Evolutionary conservation across 2,329 filamentous ascomycete species (phyloP), one percentile per base, ranked within the genome.

Genomic region (Penicillium sclerotigenum): DNA sequence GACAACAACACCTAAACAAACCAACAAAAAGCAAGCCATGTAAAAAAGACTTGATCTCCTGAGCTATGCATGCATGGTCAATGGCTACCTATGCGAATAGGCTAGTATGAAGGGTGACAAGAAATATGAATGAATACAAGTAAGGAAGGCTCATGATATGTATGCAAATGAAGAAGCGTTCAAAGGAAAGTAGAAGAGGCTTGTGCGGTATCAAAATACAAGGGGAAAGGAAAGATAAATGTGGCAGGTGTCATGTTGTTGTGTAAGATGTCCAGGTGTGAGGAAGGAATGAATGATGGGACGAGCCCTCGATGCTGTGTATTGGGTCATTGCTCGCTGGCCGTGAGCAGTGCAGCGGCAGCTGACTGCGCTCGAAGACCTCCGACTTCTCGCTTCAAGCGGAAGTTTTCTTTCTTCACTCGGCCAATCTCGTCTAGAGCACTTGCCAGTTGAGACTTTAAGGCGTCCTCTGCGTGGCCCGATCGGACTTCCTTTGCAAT

Each of bases 321-420:
- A 29, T 29, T 33, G 26, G 24, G 54, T 62, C 28, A 59, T 53
- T 66, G 66, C 33, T 71, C 68, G 41, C 68, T 72, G 41, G 65
- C 68, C 57, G 61, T 70, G 53, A 70, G 55, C 47, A 69, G 61
- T 34, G 65, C 68, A 46, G 65, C 67, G 16, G 68, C 72, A 47
- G 73, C 68, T 58, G 75, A 73, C 47, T 77, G 75, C 46, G 84
- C 79, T 66, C 83, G 79, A 65, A 89, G 75, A 49, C 89, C 90
- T 33, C 88, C 83, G 68, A 92, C 86, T 77, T 96, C 91, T 65
- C 91, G 82, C 78, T 88, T 91, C 66, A 97, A 74, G 59, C 90
- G 81, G 54, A 87, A 84, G 70, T 96, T 96, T 72, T 97, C 93
- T 75, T 90, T 91, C 77, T 90, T 91, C 61, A 91, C 75, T 63